Evolutionary conservation across 192 early-diverging fungal genomes (phyloP).

Genomic region (Coemansia sp.): DNA sequence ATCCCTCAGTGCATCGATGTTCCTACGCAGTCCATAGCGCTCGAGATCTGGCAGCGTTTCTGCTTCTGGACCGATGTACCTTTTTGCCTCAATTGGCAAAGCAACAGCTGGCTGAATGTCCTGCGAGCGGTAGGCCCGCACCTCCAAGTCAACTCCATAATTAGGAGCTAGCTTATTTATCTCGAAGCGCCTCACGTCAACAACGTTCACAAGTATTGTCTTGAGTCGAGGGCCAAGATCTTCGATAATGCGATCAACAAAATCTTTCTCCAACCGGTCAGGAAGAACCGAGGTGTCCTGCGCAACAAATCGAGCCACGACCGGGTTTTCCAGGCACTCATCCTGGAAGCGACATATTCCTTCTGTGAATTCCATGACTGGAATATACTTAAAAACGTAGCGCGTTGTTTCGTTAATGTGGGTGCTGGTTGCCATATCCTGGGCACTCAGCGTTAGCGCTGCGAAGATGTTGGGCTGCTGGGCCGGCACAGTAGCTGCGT

Average conservation of each 20-base stretch:
- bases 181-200: too few species aligned
- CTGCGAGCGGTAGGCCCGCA: neutral
- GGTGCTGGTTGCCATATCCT: too few species aligned
- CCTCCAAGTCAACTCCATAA: conserved; percentile 1
- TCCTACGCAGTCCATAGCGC: neutral
- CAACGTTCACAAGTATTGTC: neutral
- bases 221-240: neutral
- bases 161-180: too few species aligned
- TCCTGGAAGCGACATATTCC: neutral
- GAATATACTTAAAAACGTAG: too few species aligned
- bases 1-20: too few species aligned
- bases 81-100: too few species aligned
- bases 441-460: too few species aligned
- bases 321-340: neutral
- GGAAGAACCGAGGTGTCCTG: neutral
- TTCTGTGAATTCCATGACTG: too few species aligned
- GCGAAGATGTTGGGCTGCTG: too few species aligned
- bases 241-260: neutral
- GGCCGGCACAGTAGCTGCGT: too few species aligned
- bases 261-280: neutral
- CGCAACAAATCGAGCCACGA: neutral
- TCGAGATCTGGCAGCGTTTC: neutral
- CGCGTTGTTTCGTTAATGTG: too few species aligned
- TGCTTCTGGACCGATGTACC: neutral
- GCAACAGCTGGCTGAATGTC: neutral